phyloP scores from a whole-genome alignment of 495 filamentous ascomycete species.

The Hyaloscypha variabilis region DNA sequence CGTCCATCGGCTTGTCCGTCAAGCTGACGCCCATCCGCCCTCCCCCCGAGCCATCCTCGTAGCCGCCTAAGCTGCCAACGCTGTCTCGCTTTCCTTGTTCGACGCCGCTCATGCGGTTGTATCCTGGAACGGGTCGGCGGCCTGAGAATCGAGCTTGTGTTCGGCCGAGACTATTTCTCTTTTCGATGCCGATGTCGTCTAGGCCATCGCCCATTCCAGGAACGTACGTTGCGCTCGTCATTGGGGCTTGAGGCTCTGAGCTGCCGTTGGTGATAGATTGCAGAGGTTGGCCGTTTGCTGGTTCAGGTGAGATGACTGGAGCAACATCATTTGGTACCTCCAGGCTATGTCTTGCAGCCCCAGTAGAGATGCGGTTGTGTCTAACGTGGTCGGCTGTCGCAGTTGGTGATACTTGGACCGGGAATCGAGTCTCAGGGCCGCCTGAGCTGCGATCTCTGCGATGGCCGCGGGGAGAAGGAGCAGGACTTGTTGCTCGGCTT shows the following conservation, averaged over 20 bases:
- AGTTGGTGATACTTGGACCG: conserved; percentile 72
- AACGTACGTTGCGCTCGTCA: conserved; percentile 27
- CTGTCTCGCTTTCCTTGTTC: conserved; percentile 42
- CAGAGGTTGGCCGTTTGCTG: conserved; percentile 20
- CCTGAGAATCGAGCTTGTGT: conserved; percentile 37
- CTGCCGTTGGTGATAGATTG: conserved; percentile 41
- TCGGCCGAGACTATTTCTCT: conserved; percentile 54
- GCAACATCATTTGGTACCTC: conserved; percentile 57
- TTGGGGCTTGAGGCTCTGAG: conserved; percentile 19
- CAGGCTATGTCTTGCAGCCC: conserved; percentile 51
- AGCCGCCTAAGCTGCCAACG: conserved; percentile 33
- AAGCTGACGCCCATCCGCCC: conserved; percentile 67
- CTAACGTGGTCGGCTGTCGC: conserved; percentile 51
- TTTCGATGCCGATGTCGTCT: conserved; percentile 42
- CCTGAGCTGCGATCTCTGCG: conserved; percentile 83
- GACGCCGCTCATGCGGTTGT: conserved; percentile 38
- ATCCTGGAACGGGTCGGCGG: conserved; percentile 30
- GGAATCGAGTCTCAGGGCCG: conserved; percentile 81
- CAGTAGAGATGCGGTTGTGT: conserved; percentile 15
- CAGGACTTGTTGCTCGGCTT: conserved; percentile 76
- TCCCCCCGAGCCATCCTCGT: conserved; percentile 29
- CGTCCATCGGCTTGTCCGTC: conserved; percentile 84
- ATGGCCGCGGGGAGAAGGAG: conserved; percentile 58
- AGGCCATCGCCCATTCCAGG: conserved; percentile 31
- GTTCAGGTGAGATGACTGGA: conserved; percentile 33